Base-by-base conservation (phyloP, 2,329 filamentous ascomycete species). In the Exophiala calicioides region DNA sequence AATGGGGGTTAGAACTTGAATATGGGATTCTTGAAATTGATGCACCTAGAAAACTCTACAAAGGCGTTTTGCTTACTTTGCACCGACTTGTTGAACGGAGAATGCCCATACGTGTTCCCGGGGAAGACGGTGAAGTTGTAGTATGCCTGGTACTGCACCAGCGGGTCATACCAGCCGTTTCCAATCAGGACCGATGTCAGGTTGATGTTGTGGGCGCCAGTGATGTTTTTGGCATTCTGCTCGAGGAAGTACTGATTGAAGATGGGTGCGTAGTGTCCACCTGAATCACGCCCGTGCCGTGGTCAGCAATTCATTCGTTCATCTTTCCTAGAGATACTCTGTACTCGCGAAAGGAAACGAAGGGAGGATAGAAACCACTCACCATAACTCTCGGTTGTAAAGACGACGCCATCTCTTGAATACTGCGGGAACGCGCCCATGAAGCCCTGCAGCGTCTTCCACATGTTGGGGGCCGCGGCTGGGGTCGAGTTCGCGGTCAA, bases 281-380 rank as follows among this genome's bases (percentile, higher is more conserved):
- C 79, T 47, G 80, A 80, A 48, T 90, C n/a, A n/a, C n/a, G n/a
- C n/a, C n/a, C n/a, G n/a, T n/a, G n/a, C n/a, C n/a, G n/a, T n/a
- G n/a, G n/a, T n/a, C n/a, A n/a, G n/a, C n/a, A n/a, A n/a, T n/a
- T n/a, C n/a, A n/a, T n/a, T n/a, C n/a, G n/a, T n/a, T n/a, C n/a
- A n/a, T n/a, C n/a, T n/a, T n/a, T n/a, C n/a, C n/a, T n/a, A n/a
- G n/a, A n/a, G n/a, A n/a, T n/a, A n/a, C n/a, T n/a, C n/a, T n/a
- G n/a, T n/a, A n/a, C 20, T 95, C 80, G 57, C 91, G 78, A 68
- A 96, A 97, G 69, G 96, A 90, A 55, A 97, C 83, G 27, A 89
- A n/a, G n/a, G n/a, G n/a, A 8, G 19, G 33, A 24, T 12, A 24
- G 15, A n/a, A 15, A 5, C 16, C n/a, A 44, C 41, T 18, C 16